These are phyloP conservation scores for Trypanosoma melophagium DNA, from an alignment of 208 protist species.

Conservation along the genomic window DNA sequence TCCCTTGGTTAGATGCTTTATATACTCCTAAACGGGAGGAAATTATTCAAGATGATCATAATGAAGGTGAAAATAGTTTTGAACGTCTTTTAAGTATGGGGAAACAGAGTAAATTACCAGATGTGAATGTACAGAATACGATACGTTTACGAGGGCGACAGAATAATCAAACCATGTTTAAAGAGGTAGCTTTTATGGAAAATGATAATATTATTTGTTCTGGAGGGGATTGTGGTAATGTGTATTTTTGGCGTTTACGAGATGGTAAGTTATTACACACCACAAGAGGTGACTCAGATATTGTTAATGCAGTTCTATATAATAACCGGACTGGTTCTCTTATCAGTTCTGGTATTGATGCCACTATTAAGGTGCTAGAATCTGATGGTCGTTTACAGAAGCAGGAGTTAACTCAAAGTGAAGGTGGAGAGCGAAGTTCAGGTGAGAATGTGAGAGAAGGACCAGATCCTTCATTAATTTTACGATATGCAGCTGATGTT, in stretches of 20 bases:
- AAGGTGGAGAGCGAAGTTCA: conserved; percentile 1
- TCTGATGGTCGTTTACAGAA: background rate
- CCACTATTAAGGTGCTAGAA: conserved; percentile 43
- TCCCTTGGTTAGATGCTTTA: conserved; percentile 35
- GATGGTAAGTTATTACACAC: conserved; percentile 37
- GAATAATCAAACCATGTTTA: conserved; percentile 55
- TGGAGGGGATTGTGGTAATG: conserved; percentile 46
- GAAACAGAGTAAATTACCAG: conserved; percentile 7
- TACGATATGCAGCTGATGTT: too few species aligned
- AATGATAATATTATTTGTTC: conserved; percentile 49
- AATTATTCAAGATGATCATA: background rate
- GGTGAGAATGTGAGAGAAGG: too few species aligned
- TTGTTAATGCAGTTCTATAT: conserved; percentile 47
- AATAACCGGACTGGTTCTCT: conserved; percentile 22
- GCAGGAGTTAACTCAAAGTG: background rate
- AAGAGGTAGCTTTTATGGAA: conserved; percentile 55
- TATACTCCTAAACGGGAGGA: conserved; percentile 1
- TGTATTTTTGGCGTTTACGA: conserved; percentile 46
- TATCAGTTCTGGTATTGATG: conserved; percentile 47
- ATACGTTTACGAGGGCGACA: conserved; percentile 25
- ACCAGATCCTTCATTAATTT: too few species aligned
- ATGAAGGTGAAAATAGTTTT: background rate
- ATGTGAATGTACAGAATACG: conserved; percentile 9
- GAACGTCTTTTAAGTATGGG: conserved; percentile 10
- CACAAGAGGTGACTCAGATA: conserved; percentile 38